These are phyloP conservation scores for Tuber magnatum DNA, from an alignment of 495 filamentous ascomycete species.

Conservation along the genomic window DNA sequence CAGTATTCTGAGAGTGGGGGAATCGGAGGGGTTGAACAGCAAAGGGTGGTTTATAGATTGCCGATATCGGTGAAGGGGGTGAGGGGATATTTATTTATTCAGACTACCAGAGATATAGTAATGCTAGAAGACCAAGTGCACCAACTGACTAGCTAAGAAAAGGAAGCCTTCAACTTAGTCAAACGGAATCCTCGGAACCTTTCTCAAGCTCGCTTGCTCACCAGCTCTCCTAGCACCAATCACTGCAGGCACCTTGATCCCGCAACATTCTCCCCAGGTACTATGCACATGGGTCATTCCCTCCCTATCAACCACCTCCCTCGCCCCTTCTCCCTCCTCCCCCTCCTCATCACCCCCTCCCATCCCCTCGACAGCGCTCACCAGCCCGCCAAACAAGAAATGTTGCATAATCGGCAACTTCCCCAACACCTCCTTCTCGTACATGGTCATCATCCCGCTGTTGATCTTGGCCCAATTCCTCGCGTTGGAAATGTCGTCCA, in stretches of 20 bases:
- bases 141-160: background rate
- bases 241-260: conserved; percentile 93
- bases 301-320: conserved; percentile 55
- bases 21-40: background rate
- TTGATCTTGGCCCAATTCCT: conserved; percentile 90
- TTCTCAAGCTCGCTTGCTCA: conserved; percentile 57
- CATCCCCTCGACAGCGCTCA: conserved; percentile 78
- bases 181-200: conserved; percentile 83
- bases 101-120: background rate
- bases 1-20: background rate
- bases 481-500: conserved; percentile 93
- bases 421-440: conserved; percentile 80
- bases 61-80: background rate
- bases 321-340: conserved; percentile 46
- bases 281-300: conserved; percentile 64
- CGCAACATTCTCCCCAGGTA: conserved; percentile 93
- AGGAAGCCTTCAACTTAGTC: conserved; percentile 44
- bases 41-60: background rate
- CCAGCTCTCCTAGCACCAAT: conserved; percentile 79
- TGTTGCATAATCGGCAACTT: conserved; percentile 99
- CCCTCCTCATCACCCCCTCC: conserved; percentile 44
- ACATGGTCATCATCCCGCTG: conserved; percentile 92
- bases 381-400: conserved; percentile 80
- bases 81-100: background rate
- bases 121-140: background rate